These are phyloP conservation scores for Arthrinium phaeospermum DNA, from an alignment of 2,329 filamentous ascomycete genomes.

Conservation along the genomic window DNA sequence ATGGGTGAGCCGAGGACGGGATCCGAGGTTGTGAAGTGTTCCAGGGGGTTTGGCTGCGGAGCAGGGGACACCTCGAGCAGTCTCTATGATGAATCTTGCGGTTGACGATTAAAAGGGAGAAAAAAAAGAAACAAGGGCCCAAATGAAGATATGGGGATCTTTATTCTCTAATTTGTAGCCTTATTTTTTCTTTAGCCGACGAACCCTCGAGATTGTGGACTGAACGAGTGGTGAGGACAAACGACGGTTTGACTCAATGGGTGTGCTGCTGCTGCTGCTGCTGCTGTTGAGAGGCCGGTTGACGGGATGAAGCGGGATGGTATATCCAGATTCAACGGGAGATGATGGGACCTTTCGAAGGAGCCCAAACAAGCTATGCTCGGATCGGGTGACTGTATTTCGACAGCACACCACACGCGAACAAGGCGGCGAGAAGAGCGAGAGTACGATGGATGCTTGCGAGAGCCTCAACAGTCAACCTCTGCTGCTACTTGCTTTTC, in stretches of 20 bases:
- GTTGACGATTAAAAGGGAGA: conserved; percentile 13
- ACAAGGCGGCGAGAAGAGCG: not conserved
- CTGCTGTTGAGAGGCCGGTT: not conserved
- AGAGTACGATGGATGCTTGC: conserved; percentile 21
- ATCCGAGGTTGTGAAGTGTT: not conserved
- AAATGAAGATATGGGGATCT: conserved; percentile 5
- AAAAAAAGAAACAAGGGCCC: conserved; percentile 17
- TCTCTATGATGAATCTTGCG: conserved; percentile 16
- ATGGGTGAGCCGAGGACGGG: not conserved
- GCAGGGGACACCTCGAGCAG: not conserved
- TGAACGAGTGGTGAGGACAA: conserved; percentile 17
- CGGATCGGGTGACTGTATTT: not conserved
- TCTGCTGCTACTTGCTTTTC: not conserved
- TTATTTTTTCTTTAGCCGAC: not conserved
- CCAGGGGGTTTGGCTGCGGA: not conserved
- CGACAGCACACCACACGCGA: not conserved
- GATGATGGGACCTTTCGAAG: conserved; percentile 1
- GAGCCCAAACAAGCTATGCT: not conserved
- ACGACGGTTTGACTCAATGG: conserved; percentile 12
- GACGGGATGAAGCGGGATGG: conserved; percentile 11
- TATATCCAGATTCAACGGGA: conserved; percentile 6
- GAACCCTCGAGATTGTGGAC: conserved; percentile 7
- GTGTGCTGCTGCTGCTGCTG: not conserved
- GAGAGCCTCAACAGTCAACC: conserved; percentile 11
- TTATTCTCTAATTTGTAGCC: conserved; percentile 8